A percentile compares a stretch with the other conserved stretches of the same genome.
Evolutionary conservation across 768 basidiomycete species (phyloP).

Genomic region (Boletellus sp.): DNA sequence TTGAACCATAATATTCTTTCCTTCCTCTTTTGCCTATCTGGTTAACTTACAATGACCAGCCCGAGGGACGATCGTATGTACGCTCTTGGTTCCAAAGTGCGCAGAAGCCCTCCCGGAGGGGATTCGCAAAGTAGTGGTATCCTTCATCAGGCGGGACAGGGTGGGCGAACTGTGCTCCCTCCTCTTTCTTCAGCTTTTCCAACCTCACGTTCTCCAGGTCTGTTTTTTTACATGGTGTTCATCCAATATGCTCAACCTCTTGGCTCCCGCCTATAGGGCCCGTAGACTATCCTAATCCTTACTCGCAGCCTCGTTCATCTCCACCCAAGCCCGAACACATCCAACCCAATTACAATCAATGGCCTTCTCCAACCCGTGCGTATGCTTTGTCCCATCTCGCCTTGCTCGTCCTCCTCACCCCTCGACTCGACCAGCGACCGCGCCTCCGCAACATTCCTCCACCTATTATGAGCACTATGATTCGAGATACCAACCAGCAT

Average conservation of each 20-base stretch:
- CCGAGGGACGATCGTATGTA: slow-evolving; percentile 71
- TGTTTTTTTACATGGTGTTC: slow-evolving; percentile 58
- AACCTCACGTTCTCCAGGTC: slow-evolving; percentile 89
- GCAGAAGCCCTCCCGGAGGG: slow-evolving; percentile 63
- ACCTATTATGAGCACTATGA: slow-evolving; percentile 57
- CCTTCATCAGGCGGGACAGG: slow-evolving; percentile 77
- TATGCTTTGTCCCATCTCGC: slow-evolving; percentile 19
- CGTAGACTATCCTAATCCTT: slow-evolving; percentile 53
- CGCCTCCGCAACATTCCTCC: slow-evolving; percentile 46
- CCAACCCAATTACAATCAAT: slow-evolving; percentile 46
- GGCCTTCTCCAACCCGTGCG: slow-evolving; percentile 36
- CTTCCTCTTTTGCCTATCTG: slow-evolving; percentile 56
- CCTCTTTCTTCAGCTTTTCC: slow-evolving; percentile 81
- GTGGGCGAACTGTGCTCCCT: slow-evolving; percentile 87
- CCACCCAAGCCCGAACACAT: slow-evolving; percentile 58
- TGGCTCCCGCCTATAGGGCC: slow-evolving; percentile 57
- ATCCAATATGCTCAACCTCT: slow-evolving; percentile 55
- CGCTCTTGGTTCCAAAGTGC: slow-evolving; percentile 57
- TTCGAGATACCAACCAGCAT: slow-evolving; percentile 42
- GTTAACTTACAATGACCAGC: slow-evolving; percentile 62
- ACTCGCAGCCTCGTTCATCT: slow-evolving; percentile 62
- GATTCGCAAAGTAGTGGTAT: slow-evolving; percentile 58
- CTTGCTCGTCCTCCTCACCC: neutral
- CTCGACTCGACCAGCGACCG: slow-evolving; percentile 24
- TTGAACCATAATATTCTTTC: slow-evolving; percentile 41